Percentiles rank a stretch among this genome's conserved stretches.
phyloP scores from a whole-genome alignment of 345 rosid genomes.

The Hibiscus trionum region DNA sequence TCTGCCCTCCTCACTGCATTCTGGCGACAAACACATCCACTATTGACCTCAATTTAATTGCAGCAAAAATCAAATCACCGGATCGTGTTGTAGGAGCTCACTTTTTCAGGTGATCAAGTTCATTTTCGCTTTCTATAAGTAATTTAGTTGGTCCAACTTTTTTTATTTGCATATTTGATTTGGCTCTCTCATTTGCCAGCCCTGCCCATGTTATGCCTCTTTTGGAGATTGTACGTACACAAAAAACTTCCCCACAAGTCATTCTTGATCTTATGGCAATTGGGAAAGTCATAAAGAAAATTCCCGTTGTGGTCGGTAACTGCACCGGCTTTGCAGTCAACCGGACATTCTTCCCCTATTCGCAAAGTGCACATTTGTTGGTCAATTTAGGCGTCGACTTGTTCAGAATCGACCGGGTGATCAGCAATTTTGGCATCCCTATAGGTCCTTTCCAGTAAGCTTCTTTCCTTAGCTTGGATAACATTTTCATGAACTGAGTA shows the following conservation, averaged over 20 bases:
- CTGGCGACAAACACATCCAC: neutral
- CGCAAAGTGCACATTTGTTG: conserved; percentile 66
- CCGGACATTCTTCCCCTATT: conserved; percentile 79
- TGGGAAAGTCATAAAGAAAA: conserved; percentile 28
- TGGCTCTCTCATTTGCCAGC: no score
- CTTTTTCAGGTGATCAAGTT: neutral
- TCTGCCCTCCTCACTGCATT: neutral
- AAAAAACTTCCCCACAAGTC: conserved; percentile 77
- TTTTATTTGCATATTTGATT: no score
- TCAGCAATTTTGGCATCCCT: conserved; percentile 81
- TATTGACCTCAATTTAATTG: neutral
- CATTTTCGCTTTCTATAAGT: no score
- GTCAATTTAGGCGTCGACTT: conserved; percentile 75
- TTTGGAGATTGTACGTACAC: conserved; percentile 82
- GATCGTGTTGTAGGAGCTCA: neutral
- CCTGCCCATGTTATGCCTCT: neutral
- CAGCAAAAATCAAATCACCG: neutral
- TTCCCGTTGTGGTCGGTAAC: conserved; percentile 92
- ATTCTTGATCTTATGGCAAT: conserved; percentile 85
- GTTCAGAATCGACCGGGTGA: conserved; percentile 78
- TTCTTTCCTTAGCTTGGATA: conserved; percentile 20
- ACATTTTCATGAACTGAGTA: neutral
- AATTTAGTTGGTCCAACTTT: no score
- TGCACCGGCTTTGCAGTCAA: conserved; percentile 96
- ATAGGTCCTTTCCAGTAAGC: conserved; percentile 91